Evolutionary conservation across 768 basidiomycete genomes (phyloP).

Genomic region (Termitomyces sp.): DNA sequence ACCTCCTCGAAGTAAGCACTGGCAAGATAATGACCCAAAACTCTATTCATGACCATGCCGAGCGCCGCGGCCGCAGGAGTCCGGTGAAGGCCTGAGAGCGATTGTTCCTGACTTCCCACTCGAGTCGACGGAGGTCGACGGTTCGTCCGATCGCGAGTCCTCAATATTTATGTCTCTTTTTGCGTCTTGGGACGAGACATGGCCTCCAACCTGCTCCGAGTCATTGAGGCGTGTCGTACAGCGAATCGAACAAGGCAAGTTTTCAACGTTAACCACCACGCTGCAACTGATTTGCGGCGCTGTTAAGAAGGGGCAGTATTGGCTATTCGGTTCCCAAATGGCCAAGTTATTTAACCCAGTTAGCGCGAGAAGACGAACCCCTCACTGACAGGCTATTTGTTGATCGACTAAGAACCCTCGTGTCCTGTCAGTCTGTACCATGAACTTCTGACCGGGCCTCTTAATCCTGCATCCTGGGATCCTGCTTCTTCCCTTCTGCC

Average conservation of each 20-base stretch:
- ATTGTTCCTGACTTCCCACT: constrained; percentile 7
- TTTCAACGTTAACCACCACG: neutral
- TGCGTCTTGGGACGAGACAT: neutral
- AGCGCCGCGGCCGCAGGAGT: neutral
- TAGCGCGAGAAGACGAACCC: constrained; percentile 4
- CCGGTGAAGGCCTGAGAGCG: constrained; percentile 4
- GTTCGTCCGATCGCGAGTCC: neutral
- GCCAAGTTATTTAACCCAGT: constrained; percentile 7
- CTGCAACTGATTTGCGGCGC: neutral
- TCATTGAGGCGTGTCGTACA: neutral
- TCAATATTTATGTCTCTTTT: neutral
- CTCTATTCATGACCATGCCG: neutral
- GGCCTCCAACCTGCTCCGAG: neutral
- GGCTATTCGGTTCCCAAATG: constrained; percentile 17
- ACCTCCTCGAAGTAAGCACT: neutral
- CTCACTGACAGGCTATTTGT: constrained; percentile 20
- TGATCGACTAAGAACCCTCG: constrained; percentile 18
- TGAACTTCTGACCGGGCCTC: constrained; percentile 7
- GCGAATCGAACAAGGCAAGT: neutral
- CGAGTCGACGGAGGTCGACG: neutral
- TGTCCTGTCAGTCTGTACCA: constrained; percentile 5
- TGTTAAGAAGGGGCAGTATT: neutral
- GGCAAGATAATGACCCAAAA: neutral
- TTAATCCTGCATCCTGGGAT: constrained; percentile 3
- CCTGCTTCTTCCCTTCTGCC: constrained; percentile 5